These are phyloP conservation scores for Smallanthus sonchifolius DNA, from an alignment of 129 eudicot species.

Conservation along the genomic window DNA sequence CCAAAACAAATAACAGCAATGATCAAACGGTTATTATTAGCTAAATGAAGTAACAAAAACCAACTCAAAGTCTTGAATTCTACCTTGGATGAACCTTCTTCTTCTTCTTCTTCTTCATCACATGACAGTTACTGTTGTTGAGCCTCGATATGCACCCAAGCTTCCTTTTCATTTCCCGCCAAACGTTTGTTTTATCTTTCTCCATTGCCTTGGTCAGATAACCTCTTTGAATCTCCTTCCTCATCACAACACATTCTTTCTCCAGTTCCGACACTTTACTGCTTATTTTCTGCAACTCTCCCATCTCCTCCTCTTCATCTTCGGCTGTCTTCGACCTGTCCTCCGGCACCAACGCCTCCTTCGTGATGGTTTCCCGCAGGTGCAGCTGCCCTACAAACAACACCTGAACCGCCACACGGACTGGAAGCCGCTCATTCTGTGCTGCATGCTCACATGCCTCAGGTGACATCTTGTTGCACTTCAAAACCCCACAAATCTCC, in stretches of 20 bases:
- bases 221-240: not conserved
- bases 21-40: not conserved
- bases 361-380: slow-evolving; percentile 5
- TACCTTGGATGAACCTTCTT: not conserved
- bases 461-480: slow-evolving; percentile 10
- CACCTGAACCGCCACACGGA: slow-evolving; percentile 1
- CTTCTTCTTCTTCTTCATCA: slow-evolving; percentile 8
- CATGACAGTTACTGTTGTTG: slow-evolving; percentile 1
- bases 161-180: slow-evolving; percentile 13
- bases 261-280: not conserved
- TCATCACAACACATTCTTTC: slow-evolving; percentile 10
- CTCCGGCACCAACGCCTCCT: not conserved
- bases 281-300: slow-evolving; percentile 3
- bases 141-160: slow-evolving; percentile 5
- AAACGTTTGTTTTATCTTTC: not conserved
- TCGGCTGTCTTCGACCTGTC: not conserved
- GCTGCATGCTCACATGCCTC: slow-evolving; percentile 14
- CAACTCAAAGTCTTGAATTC: not conserved
- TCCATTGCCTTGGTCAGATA: not conserved
- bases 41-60: not conserved
- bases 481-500: slow-evolving; percentile 1
- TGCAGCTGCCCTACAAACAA: slow-evolving; percentile 9
- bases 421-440: not conserved
- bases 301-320: not conserved
- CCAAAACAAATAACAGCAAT: not conserved